Conservation (phyloP, 257 asterid species). For the Asclepias syriaca region DNA sequence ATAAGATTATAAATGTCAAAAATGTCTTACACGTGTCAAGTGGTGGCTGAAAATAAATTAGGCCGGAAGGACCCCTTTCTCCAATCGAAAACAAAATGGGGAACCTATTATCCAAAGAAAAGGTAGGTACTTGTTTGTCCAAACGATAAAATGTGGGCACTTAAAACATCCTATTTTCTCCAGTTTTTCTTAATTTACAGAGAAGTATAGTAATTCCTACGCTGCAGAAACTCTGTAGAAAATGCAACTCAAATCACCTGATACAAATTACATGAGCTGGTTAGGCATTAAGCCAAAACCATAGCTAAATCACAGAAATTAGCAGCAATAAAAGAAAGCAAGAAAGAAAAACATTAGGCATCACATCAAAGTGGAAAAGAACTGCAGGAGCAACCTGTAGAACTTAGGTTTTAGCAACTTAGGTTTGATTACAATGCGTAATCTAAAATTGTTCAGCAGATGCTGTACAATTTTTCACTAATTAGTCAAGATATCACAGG, state of each 20-base stretch:
- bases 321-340: background rate
- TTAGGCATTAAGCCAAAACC: background rate
- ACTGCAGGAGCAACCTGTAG: background rate
- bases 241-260: background rate
- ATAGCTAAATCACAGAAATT: background rate
- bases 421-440: background rate
- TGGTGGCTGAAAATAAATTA: too few species aligned
- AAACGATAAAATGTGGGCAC: too few species aligned
- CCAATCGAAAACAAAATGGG: too few species aligned
- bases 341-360: background rate
- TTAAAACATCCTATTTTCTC: too few species aligned
- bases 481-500: background rate
- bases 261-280: background rate
- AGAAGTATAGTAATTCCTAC: too few species aligned
- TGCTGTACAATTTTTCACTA: background rate
- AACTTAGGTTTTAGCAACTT: background rate
- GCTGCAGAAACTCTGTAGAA: background rate
- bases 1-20: too few species aligned
- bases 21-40: too few species aligned
- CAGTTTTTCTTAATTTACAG: too few species aligned
- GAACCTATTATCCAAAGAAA: too few species aligned
- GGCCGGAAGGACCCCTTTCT: too few species aligned
- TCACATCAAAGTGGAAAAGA: background rate
- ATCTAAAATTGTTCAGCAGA: background rate
- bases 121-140: too few species aligned